Base-by-base conservation (phyloP, 176 grass and related monocot genomes). In the Avena sativa region DNA sequence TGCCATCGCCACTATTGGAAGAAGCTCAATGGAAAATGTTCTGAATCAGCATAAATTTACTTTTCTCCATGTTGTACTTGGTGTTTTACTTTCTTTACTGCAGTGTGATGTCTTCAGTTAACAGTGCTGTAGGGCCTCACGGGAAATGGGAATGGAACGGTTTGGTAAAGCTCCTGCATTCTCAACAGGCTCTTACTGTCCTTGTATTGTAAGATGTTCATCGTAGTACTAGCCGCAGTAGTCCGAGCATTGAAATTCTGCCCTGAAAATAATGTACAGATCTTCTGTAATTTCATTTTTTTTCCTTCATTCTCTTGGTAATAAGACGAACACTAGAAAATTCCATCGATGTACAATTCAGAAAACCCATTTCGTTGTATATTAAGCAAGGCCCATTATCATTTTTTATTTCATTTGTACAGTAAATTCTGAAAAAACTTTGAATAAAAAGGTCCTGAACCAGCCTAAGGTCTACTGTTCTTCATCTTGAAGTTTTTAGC, bases 231-330 rank as follows among this genome's bases (percentile, higher is more conserved):
- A 57, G 65, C 38, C 56, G 34, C 64, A 48, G 34, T 59, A 43
- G 4, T 19, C 36, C 36, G 66, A 19, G 12, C 69, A 47, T 12
- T 23, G 30, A 83, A 81, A 78, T 71, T 34, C 1, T 6, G n/a
- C 32, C 30, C 26, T 49, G 44, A 28, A 65, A 87, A 88, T 88
- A 82, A 86, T 66, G 72, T 63, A 88, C 46, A 82, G 72, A 71
- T 72, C 2, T 59, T 75, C 23, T 76, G 11, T 34, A 10, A 13
- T 76, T 76, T 53, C 51, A 17, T 47, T 66, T 64, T 47, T 47
- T 8, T 10, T 13, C 44, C 55, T 83, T 79, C 10, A 20, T 34
- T 40, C n/a, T n/a, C 9, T 59, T 74, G 61, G 40, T 84, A 80
- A 84, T 80, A 87, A 80, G 48, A 40, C 66, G 7, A 84, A 71